Evolutionary conservation across 345 rosid species (phyloP).

Genomic region (Clausena lansium): DNA sequence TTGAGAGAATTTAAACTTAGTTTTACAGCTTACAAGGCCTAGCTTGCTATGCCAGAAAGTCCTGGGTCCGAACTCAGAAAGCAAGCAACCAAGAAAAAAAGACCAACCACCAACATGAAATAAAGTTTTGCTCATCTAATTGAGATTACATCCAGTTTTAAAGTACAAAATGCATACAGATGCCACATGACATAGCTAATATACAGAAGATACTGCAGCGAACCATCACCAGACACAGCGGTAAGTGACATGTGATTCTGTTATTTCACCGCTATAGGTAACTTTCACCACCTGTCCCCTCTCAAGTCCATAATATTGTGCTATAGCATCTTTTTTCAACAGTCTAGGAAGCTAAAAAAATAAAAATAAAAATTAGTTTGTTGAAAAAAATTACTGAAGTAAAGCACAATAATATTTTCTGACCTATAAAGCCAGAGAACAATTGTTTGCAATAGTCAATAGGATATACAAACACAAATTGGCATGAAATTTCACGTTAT

Average conservation of each 20-base stretch:
- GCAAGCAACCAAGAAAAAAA: not conserved
- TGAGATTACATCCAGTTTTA: not conserved
- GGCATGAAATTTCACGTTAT: not conserved
- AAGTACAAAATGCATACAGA: not conserved
- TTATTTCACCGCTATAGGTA: conserved; percentile 43
- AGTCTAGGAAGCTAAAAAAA: conserved; percentile 60
- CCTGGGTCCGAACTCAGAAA: not conserved
- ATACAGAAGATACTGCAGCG: not conserved
- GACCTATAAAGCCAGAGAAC: not conserved
- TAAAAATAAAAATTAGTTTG: not conserved
- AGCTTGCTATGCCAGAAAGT: not conserved
- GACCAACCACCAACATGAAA: not conserved
- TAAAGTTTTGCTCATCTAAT: not conserved
- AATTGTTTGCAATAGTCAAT: not conserved
- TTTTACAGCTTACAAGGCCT: not conserved
- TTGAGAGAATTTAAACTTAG: not conserved
- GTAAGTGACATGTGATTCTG: conserved; percentile 44
- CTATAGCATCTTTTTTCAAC: conserved; percentile 49
- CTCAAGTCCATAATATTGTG: conserved; percentile 62
- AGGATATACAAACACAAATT: not conserved
- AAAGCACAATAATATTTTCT: not conserved
- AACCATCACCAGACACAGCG: conserved; percentile 45
- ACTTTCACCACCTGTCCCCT: conserved; percentile 72
- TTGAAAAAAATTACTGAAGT: not conserved
- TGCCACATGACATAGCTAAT: not conserved